Evolutionary conservation across 306 rosid species (phyloP).

Genomic region (Dalbergia cultrata): DNA sequence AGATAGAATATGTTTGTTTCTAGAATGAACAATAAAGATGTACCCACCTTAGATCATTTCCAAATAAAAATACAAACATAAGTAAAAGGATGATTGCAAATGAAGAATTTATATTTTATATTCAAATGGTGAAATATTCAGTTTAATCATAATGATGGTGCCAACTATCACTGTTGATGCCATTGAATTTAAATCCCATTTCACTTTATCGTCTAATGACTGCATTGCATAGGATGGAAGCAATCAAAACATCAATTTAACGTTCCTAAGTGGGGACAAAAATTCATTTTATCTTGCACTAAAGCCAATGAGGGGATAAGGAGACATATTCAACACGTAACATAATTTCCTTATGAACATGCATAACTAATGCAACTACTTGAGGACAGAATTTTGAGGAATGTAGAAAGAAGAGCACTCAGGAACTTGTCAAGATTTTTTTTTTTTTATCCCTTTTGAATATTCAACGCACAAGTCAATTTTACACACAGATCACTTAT

Average conservation of each 20-base stretch:
- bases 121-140: not conserved
- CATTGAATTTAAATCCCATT: not conserved
- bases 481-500: slow-evolving; percentile 39
- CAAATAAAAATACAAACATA: too few relatives aligned
- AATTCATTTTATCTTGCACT: not conserved
- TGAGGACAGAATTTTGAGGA: not conserved
- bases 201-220: not conserved
- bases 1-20: too few relatives aligned
- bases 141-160: not conserved
- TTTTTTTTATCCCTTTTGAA: not conserved
- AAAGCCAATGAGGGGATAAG: not conserved
- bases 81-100: too few relatives aligned
- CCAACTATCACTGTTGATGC: not conserved
- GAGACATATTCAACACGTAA: not conserved
- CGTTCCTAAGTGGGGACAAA: not conserved
- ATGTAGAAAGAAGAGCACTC: not conserved
- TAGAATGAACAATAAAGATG: too few relatives aligned
- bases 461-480: slow-evolving; percentile 32
- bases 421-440: not conserved
- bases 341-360: not conserved
- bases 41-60: too few relatives aligned
- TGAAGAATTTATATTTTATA: not conserved
- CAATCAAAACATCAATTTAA: not conserved
- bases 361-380: not conserved
- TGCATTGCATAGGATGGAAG: not conserved